Base-by-base conservation (phyloP, 345 rosid genomes). In the Punica granatum region DNA sequence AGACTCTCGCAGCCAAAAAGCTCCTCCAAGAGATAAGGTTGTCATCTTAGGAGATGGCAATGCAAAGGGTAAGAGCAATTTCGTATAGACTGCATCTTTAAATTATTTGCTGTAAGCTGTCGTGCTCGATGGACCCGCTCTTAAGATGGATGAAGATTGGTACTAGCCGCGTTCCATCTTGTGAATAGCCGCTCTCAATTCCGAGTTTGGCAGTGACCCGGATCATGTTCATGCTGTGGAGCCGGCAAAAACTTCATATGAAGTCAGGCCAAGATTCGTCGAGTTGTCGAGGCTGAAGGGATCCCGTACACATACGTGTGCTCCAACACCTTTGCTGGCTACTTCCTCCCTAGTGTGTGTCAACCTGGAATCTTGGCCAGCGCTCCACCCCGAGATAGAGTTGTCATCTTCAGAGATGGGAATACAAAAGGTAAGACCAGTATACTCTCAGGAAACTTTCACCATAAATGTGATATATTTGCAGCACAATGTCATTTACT, bases 291-390 rank as follows among this genome's bases (percentile, higher is more conserved):
- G 62, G 73, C 54, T 0, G 64, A 63, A 65, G 64, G 73, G 37
- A 70, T 70, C 35, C 73, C 73, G 7, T 30, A 70, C 54, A 70
- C 68, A 44, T 64, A 10, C 13, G 64, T 70, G 5, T 28, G 43
- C 64, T 54, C 43, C 49, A 39, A 70, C 68, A 39, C 32, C 21
- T 70, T 70, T 35, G 49, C 67, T 0, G 69, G 64, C 30, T 64
- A 30, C 15, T 70, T 70, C 73, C 68, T 70, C 23, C 73, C 42
- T 7, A 37, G 62, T 18, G 33, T 64, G 34, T 25, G 21, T 6
- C 73, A 64, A 33, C 53, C 63, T 1, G 68, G 64, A 31, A 31
- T 41, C 16, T 60, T 33, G 31, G 68, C 39, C 49, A 70, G 42
- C 37, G 42, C 63, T 21, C 64, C 53, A 28, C 63, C 67, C 14